phyloP scores from a whole-genome alignment of 441 rosid genomes.

The Metrosideros polymorpha region DNA sequence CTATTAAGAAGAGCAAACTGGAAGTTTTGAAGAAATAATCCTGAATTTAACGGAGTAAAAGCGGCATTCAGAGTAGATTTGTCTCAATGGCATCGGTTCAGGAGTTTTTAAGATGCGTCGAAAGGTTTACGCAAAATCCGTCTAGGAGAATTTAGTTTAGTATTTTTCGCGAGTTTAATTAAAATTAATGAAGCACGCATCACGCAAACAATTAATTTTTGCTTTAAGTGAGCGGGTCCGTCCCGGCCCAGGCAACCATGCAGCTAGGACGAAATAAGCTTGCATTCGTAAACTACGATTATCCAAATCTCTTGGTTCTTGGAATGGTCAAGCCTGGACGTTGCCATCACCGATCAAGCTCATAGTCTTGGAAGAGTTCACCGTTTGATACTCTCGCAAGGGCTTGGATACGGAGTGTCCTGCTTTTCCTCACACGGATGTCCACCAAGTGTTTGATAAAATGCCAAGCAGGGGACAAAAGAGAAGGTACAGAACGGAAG shows the following conservation, averaged over 20 bases:
- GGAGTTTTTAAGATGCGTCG: too few relatives aligned
- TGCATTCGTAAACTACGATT: rapidly evolving
- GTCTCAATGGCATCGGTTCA: background rate
- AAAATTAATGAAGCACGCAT: background rate
- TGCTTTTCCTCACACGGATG: background rate
- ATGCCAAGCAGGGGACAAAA: background rate
- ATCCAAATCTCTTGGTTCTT: background rate
- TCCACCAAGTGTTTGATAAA: background rate
- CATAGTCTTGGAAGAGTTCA: background rate
- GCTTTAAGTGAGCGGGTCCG: background rate
- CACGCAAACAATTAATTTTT: background rate
- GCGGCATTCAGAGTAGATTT: background rate
- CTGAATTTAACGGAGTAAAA: too few relatives aligned
- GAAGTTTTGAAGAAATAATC: too few relatives aligned
- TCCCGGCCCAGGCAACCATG: background rate
- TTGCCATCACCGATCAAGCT: background rate
- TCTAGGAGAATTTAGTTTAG: background rate
- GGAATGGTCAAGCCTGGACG: background rate
- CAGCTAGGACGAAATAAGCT: background rate
- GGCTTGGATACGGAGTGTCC: background rate
- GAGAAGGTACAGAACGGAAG: background rate
- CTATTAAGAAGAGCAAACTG: too few relatives aligned
- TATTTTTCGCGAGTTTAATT: background rate
- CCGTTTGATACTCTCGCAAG: background rate
- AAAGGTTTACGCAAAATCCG: background rate